Percentiles rank a stretch among this genome's conserved stretches.
Evolutionary conservation across 2,329 filamentous ascomycete genomes (phyloP).

Genomic region (Rhexocercosporidium sp.): DNA sequence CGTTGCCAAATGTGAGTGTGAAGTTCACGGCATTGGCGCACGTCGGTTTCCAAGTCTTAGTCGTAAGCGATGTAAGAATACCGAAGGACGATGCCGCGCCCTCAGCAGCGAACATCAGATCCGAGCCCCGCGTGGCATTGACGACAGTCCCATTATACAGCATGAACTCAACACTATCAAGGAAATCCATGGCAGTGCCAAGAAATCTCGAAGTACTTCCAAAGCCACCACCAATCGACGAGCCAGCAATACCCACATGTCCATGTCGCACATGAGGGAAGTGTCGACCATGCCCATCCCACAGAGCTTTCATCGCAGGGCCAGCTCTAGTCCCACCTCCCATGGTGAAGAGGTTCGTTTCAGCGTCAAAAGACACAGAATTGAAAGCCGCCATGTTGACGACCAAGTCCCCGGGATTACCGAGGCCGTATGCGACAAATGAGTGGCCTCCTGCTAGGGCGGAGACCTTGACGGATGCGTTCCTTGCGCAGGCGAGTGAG

Average conservation of each 20-base stretch:
- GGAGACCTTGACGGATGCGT: constrained; percentile 19
- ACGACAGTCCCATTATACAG: constrained; percentile 26
- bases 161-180: constrained; percentile 25
- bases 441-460: constrained; percentile 23
- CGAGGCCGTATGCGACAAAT: constrained; percentile 23
- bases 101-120: constrained; percentile 24
- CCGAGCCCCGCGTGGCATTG: constrained; percentile 12
- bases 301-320: constrained; percentile 18
- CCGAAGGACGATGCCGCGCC: constrained; percentile 25
- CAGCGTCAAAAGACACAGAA: constrained; percentile 12
- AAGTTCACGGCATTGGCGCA: constrained; percentile 19
- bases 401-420: constrained; percentile 23
- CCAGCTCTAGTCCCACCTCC: constrained; percentile 24
- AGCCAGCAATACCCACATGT: constrained; percentile 21
- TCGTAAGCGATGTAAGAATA: constrained; percentile 21
- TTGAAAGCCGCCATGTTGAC: constrained; percentile 25
- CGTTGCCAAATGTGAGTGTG: background rate
- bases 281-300: constrained; percentile 21
- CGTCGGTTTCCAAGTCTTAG: constrained; percentile 21
- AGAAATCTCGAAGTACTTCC: constrained; percentile 21
- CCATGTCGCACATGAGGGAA: constrained; percentile 26
- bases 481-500: constrained; percentile 19
- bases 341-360: constrained; percentile 17
- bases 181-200: constrained; percentile 25
- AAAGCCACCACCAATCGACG: constrained; percentile 26